These are phyloP conservation scores for Lasiodiplodia sp. DNA, from an alignment of 2,329 filamentous ascomycete species.

Conservation along the genomic window DNA sequence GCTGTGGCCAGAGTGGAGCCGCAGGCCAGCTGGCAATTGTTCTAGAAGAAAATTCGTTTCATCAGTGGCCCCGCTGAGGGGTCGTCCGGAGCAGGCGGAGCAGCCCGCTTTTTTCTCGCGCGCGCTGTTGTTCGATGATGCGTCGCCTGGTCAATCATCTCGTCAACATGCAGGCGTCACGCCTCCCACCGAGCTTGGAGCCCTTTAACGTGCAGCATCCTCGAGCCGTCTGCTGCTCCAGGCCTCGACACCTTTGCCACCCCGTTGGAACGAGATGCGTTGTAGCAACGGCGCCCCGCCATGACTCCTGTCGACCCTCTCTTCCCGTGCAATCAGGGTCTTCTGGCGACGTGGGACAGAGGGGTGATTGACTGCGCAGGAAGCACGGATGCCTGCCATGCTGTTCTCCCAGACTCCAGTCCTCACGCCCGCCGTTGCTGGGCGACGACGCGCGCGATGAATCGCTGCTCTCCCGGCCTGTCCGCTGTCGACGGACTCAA, in stretches of 20 bases:
- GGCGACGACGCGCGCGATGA: conserved; percentile 13
- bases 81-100: conserved; percentile 4
- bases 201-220: conserved; percentile 20
- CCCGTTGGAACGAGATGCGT: conserved; percentile 18
- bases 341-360: conserved; percentile 11
- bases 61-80: conserved; percentile 18
- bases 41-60: conserved; percentile 12
- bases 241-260: conserved; percentile 15
- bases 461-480: neutral
- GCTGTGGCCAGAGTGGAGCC: conserved; percentile 11
- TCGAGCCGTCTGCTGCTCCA: conserved; percentile 21
- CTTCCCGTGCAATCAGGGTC: conserved; percentile 15
- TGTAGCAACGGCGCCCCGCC: conserved; percentile 17
- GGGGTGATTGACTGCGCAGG: neutral
- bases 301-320: conserved; percentile 6
- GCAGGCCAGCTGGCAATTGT: conserved; percentile 19
- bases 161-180: conserved; percentile 4
- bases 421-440: neutral
- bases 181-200: conserved; percentile 12
- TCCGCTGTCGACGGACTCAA: neutral
- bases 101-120: neutral
- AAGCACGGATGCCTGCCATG: conserved; percentile 21
- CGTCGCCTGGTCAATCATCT: conserved; percentile 22
- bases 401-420: conserved; percentile 1
- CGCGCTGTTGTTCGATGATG: conserved; percentile 18